Conservation (phyloP, 345 rosid species). For the Acer yangbiense region DNA sequence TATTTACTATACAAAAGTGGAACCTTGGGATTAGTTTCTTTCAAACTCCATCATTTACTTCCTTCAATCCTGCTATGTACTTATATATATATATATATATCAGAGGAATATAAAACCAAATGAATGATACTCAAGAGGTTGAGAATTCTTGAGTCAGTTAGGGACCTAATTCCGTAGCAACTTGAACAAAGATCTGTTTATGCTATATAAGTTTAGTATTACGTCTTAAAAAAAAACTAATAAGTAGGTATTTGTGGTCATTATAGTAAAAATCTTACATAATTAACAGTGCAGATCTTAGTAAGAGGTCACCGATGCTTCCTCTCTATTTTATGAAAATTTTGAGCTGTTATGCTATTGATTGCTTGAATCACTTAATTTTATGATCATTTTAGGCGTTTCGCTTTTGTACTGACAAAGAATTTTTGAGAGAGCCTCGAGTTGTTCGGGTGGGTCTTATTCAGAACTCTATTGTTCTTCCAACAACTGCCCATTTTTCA, state of each 20-base stretch:
- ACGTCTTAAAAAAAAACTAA: not conserved
- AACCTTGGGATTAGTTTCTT: too few species aligned
- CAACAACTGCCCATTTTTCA: slow-evolving; percentile 66
- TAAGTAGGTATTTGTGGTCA: not conserved
- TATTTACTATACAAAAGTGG: not conserved
- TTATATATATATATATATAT: too few species aligned
- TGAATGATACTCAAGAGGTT: not conserved
- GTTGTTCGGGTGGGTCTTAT: slow-evolving; percentile 88
- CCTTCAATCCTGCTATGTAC: not conserved
- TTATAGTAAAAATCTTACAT: not conserved
- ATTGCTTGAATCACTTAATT: slow-evolving; percentile 8
- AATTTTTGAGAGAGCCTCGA: slow-evolving; percentile 68
- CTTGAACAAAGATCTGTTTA: not conserved
- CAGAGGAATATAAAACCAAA: not conserved
- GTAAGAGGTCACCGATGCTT: not conserved
- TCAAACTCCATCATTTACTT: not conserved
- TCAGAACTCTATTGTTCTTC: slow-evolving; percentile 85
- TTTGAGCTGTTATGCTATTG: not conserved
- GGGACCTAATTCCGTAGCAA: not conserved
- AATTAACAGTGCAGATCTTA: not conserved
- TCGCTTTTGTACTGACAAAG: slow-evolving; percentile 70
- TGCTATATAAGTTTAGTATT: not conserved
- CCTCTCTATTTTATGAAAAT: not conserved
- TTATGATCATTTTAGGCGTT: slow-evolving; percentile 53
- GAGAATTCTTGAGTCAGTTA: not conserved